Evolutionary conservation across 1,139 yeast species (phyloP), one percentile per base, ranked within the genome.

Genomic region (Blastobotrys capitulatus): DNA sequence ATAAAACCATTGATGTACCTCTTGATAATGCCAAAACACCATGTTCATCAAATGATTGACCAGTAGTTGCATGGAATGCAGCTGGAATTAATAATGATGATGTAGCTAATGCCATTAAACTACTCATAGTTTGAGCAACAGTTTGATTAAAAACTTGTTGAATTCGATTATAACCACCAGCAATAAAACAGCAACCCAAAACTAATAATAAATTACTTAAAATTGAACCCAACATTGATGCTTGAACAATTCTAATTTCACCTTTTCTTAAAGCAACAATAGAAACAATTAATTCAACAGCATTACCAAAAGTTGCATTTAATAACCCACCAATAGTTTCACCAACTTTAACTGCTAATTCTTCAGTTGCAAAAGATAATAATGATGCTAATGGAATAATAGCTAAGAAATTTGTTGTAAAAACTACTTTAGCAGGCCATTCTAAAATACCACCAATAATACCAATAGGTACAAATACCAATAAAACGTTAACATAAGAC

Each of bases 261-360:
- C 89, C 88, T 41, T 86, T 84, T 58, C 72, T 75, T 61, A 94
- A 75, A 1, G 98, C 98, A 60, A 92, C 88, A 31, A 92, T 74
- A 1, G 96, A 88, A 44, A 92, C 97, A 67, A 92, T 92, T 57
- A 94, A 80, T 70, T 92, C 98, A 27, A 72, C 87, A 7, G 96
- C 97, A 68, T 92, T 92, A 53, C 98, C 98, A 65, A 92, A 86
- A 9, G 97, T 90, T 2, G 97, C 97, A 70, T 92, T 92, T 61
- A 92, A 74, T 57, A 92, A 75, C 0, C 97, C 97, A 18, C 97
- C 97, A 27, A 90, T 60, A 8, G 97, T 89, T 8, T 49, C 46
- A 39, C 97, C 97, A 22, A 88, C 89, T 57, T 85, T 82, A 52
- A 80, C 87, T 38, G 96, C 81, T 54, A 92, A 75, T 63, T 89